Evolutionary conservation across 306 rosid genomes (phyloP), one percentile per base, ranked within the genome.

Genomic region (Hippophae gyantsensis): DNA sequence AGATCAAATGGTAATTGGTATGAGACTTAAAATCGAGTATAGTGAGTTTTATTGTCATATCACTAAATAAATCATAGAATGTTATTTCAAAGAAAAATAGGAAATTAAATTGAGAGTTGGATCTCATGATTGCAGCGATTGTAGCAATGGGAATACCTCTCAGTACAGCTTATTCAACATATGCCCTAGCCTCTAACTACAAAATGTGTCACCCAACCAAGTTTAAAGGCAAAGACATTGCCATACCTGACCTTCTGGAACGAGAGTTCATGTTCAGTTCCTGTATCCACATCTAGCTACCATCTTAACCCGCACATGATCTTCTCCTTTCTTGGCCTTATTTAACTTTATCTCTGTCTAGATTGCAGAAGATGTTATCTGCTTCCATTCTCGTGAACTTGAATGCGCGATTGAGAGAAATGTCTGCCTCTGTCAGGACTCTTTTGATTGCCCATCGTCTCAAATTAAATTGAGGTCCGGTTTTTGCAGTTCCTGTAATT

Each of bases 181-280:
- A 18, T 18, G 18, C n/a, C n/a, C n/a, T n/a, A n/a, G n/a, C 64
- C 47, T 53, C 74, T 45, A 5, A 48, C 66, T 3, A 71, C 76
- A 54, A 65, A 72, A 60, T 72, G 62, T 5, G 70, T 63, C 1
- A 63, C 52, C 69, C 60, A 63, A 58, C 70, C 75, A 12, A 58
- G 70, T 62, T 64, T 65, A 27, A 64, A 71, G 42, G 63, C 70
- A 41, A 48, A 64, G 27, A 58, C 75, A 38, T 41, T 41, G 10
- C 65, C 69, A 48, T 11, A 45, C 61, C 56, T 53, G 56, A 61
- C 73, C 61, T 69, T 69, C 42, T 61, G 46, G 47, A 69, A 69
- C 40, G 56, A 60, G 23, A 69, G 48, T 14, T 56, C 57, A 44
- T 61, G 62, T 48, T 50, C 49, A 13, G 69, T 62, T 10, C 18